Percentiles rank a stretch among this genome's conserved stretches.
Evolutionary conservation across 2,329 filamentous ascomycete genomes (phyloP).

Genomic region (Aspergillus pseudotamarii): DNA sequence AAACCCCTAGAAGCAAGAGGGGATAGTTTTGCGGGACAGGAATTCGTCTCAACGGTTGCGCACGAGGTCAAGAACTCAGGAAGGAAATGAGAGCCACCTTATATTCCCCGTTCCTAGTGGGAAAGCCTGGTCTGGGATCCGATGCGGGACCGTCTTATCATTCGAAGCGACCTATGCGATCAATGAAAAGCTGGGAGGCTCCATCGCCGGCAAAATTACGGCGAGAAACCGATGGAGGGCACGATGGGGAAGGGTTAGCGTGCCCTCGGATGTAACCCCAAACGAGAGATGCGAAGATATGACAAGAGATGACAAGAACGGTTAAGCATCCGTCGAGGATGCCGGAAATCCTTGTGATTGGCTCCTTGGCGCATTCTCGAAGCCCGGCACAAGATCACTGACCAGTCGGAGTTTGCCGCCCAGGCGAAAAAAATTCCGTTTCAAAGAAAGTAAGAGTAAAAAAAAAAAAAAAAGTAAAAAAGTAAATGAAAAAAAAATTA

Average conservation of each 20-base stretch:
- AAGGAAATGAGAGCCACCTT: slow-evolving; percentile 25
- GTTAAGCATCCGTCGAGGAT: slow-evolving; percentile 24
- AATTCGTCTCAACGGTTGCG: slow-evolving; percentile 16
- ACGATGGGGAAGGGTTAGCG: slow-evolving; percentile 8
- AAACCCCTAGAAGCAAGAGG: slow-evolving; percentile 5
- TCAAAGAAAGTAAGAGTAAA: background rate
- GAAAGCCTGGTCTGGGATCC: slow-evolving; percentile 36
- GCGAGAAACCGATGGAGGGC: slow-evolving; percentile 12
- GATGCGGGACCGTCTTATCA: slow-evolving; percentile 61
- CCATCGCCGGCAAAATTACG: slow-evolving; percentile 24
- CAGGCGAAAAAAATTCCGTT: background rate
- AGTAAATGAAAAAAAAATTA: background rate
- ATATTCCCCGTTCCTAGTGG: slow-evolving; percentile 28
- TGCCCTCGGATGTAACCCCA: slow-evolving; percentile 35
- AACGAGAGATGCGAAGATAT: slow-evolving; percentile 14
- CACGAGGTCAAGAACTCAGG: slow-evolving; percentile 12
- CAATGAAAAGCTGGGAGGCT: slow-evolving; percentile 16
- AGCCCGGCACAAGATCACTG: slow-evolving; percentile 3
- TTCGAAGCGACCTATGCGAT: slow-evolving; percentile 9
- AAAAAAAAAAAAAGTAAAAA: no score
- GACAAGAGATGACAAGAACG: slow-evolving; percentile 23
- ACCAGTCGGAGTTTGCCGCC: slow-evolving; percentile 11
- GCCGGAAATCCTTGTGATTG: slow-evolving; percentile 12
- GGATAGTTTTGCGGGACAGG: slow-evolving; percentile 7
- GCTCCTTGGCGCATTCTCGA: slow-evolving; percentile 16